Percentiles rank a stretch among this genome's conserved stretches.
These are phyloP conservation scores for Dissophora globulifera DNA, from an alignment of 192 early-diverging fungal genomes.

Conservation along the genomic window DNA sequence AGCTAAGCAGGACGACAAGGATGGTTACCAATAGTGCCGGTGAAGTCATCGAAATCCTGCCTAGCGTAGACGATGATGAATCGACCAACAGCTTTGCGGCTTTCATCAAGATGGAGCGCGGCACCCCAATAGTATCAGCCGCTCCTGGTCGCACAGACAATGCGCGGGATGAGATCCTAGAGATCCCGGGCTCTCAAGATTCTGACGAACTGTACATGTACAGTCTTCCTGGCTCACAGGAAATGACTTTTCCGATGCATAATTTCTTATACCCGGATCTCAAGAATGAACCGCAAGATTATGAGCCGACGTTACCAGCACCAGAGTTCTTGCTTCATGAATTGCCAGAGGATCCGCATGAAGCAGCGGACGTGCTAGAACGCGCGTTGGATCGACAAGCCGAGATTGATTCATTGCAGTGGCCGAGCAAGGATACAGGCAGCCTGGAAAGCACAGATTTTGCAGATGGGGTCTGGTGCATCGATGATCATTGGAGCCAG, in stretches of 20 bases:
- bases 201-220: background rate
- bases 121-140: background rate
- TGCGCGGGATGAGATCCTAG: background rate
- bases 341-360: constrained; percentile 2
- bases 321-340: background rate
- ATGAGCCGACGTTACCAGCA: constrained; percentile 5
- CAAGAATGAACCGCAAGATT: background rate
- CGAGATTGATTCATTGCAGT: background rate
- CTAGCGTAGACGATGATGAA: constrained; percentile 15
- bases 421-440: background rate
- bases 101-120: background rate
- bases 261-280: constrained; percentile 5
- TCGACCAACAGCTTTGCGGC: constrained; percentile 3
- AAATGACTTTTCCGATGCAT: constrained; percentile 12
- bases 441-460: constrained; percentile 2
- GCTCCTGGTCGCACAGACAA: background rate
- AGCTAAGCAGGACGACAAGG: no score
- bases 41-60: constrained; percentile 5
- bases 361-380: background rate
- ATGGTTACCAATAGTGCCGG: no score
- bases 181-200: constrained; percentile 11
- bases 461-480: constrained; percentile 34
- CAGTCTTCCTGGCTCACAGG: background rate
- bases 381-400: background rate
- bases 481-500: background rate